These are phyloP conservation scores for Botrytis pseudocinerea DNA, from an alignment of 2,329 filamentous ascomycete species.

Conservation along the genomic window DNA sequence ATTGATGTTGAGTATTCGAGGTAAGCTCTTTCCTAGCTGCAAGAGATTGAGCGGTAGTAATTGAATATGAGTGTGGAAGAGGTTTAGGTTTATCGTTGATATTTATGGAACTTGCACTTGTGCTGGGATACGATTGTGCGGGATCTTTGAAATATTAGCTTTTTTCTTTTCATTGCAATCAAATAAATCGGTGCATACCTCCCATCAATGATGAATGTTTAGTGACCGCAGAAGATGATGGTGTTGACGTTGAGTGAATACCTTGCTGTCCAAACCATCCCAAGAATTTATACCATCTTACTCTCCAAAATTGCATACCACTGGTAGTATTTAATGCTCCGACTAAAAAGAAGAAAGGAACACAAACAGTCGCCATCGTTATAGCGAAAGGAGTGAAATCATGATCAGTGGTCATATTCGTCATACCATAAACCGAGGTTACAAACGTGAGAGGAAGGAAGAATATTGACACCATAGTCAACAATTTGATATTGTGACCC, in stretches of 20 bases:
- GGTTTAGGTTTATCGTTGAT: constrained; percentile 4
- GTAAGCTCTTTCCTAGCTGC: constrained; percentile 12
- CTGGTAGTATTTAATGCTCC: constrained; percentile 47
- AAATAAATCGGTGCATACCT: not conserved
- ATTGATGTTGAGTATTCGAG: not conserved
- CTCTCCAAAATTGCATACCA: constrained; percentile 38
- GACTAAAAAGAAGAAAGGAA: constrained; percentile 52
- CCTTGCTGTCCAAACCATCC: constrained; percentile 17
- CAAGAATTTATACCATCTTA: constrained; percentile 29
- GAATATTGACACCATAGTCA: constrained; percentile 56
- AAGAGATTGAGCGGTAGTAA: constrained; percentile 8
- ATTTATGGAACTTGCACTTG: not conserved
- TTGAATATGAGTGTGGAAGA: constrained; percentile 8
- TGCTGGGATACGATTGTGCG: not conserved
- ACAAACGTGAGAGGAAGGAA: constrained; percentile 64
- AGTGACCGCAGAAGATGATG: not conserved
- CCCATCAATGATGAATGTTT: not conserved
- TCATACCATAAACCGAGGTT: constrained; percentile 59
- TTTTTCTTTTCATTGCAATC: no score
- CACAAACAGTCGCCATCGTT: constrained; percentile 43
- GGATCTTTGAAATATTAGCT: constrained; percentile 6
- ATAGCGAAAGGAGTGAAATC: constrained; percentile 50
- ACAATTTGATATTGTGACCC: constrained; percentile 60
- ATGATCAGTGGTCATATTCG: constrained; percentile 46
- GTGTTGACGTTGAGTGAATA: not conserved